Percentiles rank a stretch among this genome's conserved stretches.
These are phyloP conservation scores for Pythium sp. DNA, from an alignment of 352 stramenopile species.

Conservation along the genomic window DNA sequence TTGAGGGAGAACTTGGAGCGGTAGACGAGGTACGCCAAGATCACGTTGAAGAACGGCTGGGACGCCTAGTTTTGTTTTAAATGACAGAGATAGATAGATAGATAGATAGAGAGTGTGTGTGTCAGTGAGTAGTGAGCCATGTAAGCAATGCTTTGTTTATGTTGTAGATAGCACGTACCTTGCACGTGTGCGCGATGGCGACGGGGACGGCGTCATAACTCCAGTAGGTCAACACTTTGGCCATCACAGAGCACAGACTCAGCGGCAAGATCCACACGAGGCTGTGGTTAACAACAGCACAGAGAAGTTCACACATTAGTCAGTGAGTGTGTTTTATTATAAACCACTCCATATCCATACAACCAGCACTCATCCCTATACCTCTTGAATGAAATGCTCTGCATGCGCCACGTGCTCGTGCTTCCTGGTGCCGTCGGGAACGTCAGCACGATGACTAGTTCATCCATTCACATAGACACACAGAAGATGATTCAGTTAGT, in stretches of 20 bases:
- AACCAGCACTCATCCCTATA: conserved; percentile 2
- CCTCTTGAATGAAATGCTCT: conserved; percentile 51
- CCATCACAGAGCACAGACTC: conserved; percentile 76
- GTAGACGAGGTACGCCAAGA: conserved; percentile 74
- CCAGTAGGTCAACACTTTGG: conserved; percentile 86
- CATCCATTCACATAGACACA: conserved; percentile 1
- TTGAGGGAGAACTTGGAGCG: conserved; percentile 64
- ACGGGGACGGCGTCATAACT: conserved; percentile 85
- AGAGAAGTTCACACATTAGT: neutral
- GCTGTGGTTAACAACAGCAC: conserved; percentile 17
- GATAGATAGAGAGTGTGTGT: neutral
- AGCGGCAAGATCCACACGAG: conserved; percentile 78
- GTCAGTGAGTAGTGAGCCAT: neutral
- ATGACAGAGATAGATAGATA: neutral
- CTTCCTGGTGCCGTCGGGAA: conserved; percentile 47
- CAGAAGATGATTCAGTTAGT: neutral
- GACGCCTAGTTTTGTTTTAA: conserved; percentile 37
- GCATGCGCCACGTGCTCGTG: conserved; percentile 54
- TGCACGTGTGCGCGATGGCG: conserved; percentile 84
- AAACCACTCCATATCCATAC: neutral
- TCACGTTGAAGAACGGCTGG: conserved; percentile 86
- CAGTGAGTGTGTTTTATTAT: neutral
- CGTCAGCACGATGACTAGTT: conserved; percentile 67
- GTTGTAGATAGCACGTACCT: conserved; percentile 27
- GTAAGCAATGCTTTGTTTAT: neutral